Conservation (phyloP, 148 eudicot genomes). For the Polygonum maritimum region DNA sequence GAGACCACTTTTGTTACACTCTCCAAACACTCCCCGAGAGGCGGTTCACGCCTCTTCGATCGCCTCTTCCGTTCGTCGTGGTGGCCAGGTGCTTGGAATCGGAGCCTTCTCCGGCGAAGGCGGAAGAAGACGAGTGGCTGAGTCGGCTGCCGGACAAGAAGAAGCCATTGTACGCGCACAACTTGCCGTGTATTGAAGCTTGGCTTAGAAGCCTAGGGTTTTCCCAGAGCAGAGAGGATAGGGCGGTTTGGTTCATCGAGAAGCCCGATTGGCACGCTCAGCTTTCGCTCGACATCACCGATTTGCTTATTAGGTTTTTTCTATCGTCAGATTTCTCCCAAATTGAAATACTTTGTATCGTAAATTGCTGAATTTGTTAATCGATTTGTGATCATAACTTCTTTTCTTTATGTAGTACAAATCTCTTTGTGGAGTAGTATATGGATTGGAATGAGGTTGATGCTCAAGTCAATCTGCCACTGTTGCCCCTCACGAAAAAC, state of each 20-base stretch:
- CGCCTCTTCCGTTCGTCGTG: not conserved
- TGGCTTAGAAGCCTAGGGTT: constrained; percentile 76
- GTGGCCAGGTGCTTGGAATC: constrained; percentile 17
- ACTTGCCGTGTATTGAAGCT: constrained; percentile 74
- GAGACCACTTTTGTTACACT: no score
- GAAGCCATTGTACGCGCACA: constrained; percentile 76
- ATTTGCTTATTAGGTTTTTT: no score
- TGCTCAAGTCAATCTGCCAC: not conserved
- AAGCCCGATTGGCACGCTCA: constrained; percentile 19
- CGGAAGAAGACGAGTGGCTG: constrained; percentile 53
- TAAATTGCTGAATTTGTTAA: constrained; percentile 10
- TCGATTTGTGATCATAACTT: not conserved
- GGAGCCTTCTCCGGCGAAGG: constrained; percentile 16
- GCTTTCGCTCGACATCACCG: no score
- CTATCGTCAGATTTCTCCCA: no score
- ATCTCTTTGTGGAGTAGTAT: not conserved
- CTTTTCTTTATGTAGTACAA: not conserved
- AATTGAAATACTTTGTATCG: no score
- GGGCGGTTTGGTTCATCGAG: constrained; percentile 69
- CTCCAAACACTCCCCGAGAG: no score
- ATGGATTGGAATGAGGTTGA: not conserved
- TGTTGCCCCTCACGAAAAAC: not conserved
- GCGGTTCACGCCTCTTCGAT: no score
- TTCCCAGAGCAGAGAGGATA: constrained; percentile 66
- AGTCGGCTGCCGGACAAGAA: constrained; percentile 24